Evolutionary conservation across 106 monocot genomes (phyloP).

Genomic region (Triglochin maritima): DNA sequence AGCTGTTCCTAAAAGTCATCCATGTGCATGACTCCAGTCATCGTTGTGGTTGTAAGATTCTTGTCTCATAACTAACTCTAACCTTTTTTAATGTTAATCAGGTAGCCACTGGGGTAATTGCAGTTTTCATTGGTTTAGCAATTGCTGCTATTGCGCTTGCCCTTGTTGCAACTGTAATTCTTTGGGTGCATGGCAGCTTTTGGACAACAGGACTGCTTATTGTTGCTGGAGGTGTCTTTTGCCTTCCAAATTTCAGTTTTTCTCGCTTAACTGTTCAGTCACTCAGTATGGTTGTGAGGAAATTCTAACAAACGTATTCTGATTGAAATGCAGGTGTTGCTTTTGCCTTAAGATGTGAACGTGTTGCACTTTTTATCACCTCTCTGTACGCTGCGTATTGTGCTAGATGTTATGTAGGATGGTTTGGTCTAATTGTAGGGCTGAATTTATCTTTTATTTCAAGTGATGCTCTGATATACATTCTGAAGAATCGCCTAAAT

Average conservation of each 20-base stretch:
- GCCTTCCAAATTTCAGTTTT: not conserved
- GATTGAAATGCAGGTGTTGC: constrained; percentile 33
- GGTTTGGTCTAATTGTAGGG: constrained; percentile 71
- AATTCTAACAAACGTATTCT: not conserved
- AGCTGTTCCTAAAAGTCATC: too few species aligned
- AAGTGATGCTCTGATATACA: constrained; percentile 57
- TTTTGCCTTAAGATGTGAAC: constrained; percentile 57
- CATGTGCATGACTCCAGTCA: too few species aligned
- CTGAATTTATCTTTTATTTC: constrained; percentile 85
- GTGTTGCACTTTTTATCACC: constrained; percentile 52
- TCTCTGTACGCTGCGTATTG: constrained; percentile 73
- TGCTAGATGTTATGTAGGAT: constrained; percentile 64
- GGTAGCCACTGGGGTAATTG: constrained; percentile 38
- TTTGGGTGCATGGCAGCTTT: constrained; percentile 87
- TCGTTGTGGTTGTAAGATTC: too few species aligned
- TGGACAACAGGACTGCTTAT: constrained; percentile 66
- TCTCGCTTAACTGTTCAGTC: too few species aligned
- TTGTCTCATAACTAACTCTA: not conserved
- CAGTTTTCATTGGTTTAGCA: constrained; percentile 45
- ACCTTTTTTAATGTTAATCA: constrained; percentile 10
- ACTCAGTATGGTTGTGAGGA: too few species aligned
- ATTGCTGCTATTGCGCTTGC: constrained; percentile 38
- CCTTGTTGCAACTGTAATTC: constrained; percentile 29
- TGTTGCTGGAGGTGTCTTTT: constrained; percentile 52
- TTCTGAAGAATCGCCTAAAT: constrained; percentile 50